Evolutionary conservation across 1,284 basidiomycete genomes (phyloP).

Genomic region (Ceratobasidium sp.): DNA sequence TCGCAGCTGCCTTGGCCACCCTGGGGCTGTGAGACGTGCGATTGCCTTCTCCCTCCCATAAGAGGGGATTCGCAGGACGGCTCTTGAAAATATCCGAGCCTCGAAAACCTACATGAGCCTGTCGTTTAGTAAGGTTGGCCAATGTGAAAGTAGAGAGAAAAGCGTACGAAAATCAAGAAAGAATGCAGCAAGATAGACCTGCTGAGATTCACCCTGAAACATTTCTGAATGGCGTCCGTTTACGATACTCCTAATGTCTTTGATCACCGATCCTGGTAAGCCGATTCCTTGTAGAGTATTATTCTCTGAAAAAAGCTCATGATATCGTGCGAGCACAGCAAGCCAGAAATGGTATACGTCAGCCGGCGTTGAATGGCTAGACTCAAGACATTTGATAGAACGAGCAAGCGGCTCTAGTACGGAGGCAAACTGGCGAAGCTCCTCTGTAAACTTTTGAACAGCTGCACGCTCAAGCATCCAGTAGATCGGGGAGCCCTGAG

Average conservation of each 20-base stretch:
- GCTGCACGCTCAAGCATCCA: constrained; percentile 25
- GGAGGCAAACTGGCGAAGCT: constrained; percentile 31
- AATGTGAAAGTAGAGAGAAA: background rate
- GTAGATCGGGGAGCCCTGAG: constrained; percentile 23
- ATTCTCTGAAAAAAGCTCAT: constrained; percentile 34
- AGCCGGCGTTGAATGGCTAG: constrained; percentile 32
- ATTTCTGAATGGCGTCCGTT: constrained; percentile 40
- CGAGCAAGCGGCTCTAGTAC: constrained; percentile 46
- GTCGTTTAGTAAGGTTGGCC: background rate
- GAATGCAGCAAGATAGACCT: constrained; percentile 40
- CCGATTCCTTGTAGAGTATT: constrained; percentile 2
- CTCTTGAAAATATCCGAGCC: constrained; percentile 3
- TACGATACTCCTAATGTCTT: constrained; percentile 35
- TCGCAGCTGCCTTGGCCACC: background rate
- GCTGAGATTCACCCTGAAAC: constrained; percentile 21
- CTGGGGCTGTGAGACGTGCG: background rate
- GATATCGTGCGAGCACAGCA: constrained; percentile 34
- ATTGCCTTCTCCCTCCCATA: background rate
- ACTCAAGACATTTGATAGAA: constrained; percentile 45
- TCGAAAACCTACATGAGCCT: constrained; percentile 10
- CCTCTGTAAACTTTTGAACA: constrained; percentile 5
- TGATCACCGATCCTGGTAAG: constrained; percentile 22
- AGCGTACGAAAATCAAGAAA: constrained; percentile 43
- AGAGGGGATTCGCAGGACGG: background rate
- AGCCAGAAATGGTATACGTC: constrained; percentile 46